Conservation (phyloP, 2,329 filamentous ascomycete genomes). For the Conoideocrella luteorostrata region DNA sequence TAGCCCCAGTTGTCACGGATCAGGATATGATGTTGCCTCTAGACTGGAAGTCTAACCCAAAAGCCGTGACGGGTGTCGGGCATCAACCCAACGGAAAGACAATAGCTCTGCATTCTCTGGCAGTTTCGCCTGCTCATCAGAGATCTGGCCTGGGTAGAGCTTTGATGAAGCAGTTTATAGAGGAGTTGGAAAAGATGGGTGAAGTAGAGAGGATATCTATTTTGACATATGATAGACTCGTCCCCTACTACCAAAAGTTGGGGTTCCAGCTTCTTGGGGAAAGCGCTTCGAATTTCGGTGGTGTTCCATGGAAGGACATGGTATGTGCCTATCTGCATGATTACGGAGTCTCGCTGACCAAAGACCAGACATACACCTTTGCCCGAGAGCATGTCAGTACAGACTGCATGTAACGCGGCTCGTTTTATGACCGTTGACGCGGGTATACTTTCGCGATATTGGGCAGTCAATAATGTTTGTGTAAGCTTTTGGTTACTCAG, state of each 20-base stretch:
- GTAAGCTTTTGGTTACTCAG: too few species aligned
- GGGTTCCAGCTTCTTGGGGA: constrained; percentile 25
- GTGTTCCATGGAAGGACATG: constrained; percentile 24
- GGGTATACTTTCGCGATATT: too few species aligned
- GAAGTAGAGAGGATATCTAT: constrained; percentile 21
- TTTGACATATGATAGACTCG: constrained; percentile 22
- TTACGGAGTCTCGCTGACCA: too few species aligned
- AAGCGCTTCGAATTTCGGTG: constrained; percentile 22
- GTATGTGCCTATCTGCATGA: constrained; percentile 13
- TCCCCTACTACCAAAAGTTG: constrained; percentile 23
- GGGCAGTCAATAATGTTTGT: too few species aligned
- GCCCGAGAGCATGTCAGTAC: too few species aligned
- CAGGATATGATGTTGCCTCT: constrained; percentile 21
- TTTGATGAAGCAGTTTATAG: constrained; percentile 17
- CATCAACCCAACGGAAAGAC: constrained; percentile 19
- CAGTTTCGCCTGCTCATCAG: constrained; percentile 19
- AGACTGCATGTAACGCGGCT: too few species aligned
- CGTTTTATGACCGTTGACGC: too few species aligned
- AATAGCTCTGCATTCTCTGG: constrained; percentile 22
- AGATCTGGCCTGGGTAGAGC: constrained; percentile 20
- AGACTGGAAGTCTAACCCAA: constrained; percentile 17
- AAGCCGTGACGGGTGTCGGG: constrained; percentile 13
- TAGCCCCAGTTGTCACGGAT: constrained; percentile 15
- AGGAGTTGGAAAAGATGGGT: constrained; percentile 13
- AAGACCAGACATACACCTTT: neutral